Evolutionary conservation across 2,329 filamentous ascomycete species (phyloP).

Genomic region (Basipetospora chlamydospora): DNA sequence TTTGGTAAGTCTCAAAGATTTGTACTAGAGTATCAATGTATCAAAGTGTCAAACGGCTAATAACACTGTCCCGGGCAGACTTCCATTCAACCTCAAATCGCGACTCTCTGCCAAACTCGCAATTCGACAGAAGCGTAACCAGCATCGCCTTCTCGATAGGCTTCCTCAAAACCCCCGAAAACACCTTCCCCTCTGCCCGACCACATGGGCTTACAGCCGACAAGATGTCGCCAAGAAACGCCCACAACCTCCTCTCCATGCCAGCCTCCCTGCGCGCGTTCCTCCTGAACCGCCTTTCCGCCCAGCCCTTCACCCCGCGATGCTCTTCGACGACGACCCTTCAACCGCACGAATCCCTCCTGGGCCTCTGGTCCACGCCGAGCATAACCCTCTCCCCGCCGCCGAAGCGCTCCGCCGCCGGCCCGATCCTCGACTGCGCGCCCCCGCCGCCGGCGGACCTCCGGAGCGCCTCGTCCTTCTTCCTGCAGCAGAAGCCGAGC

Average conservation of each 20-base stretch:
- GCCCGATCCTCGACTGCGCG: neutral
- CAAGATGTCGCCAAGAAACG: neutral
- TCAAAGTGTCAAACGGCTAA: no score
- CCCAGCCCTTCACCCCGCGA: neutral
- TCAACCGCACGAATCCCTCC: neutral
- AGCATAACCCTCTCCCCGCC: neutral
- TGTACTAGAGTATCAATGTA: no score
- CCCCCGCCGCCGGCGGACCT: neutral
- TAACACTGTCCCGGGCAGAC: no score
- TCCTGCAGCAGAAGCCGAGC: conserved; percentile 9
- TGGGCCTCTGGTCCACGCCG: conserved; percentile 1
- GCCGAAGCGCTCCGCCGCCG: neutral
- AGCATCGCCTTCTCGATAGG: no score
- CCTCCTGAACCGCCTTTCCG: neutral
- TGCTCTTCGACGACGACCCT: neutral
- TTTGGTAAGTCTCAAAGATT: no score
- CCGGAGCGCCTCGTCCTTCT: conserved; percentile 1
- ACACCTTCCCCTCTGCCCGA: no score
- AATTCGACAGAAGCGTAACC: no score
- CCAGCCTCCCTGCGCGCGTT: neutral
- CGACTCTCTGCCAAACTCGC: no score
- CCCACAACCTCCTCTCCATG: conserved; percentile 1
- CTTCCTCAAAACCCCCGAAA: no score
- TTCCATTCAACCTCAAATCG: no score
- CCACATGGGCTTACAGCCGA: no score